Evolutionary conservation across 2,329 filamentous ascomycete species (phyloP), one percentile per base, ranked within the genome.

Genomic region (Exserohilum rostratum): DNA sequence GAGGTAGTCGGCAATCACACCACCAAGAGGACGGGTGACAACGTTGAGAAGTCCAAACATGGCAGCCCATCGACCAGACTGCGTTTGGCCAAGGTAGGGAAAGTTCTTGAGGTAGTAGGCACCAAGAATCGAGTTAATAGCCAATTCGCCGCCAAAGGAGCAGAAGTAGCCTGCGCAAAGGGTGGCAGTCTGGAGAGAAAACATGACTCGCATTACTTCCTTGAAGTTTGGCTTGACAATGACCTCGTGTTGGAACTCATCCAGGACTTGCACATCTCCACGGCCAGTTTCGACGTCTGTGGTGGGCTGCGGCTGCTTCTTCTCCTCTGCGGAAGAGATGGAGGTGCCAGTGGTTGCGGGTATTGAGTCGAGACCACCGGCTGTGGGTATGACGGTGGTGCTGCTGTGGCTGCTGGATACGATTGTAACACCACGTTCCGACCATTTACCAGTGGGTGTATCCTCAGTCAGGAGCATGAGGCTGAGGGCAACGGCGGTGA

Each of bases 401-500:
- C 78, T 76, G 64, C 84, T 80, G 12, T 75, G 74, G 43, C 76
- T 78, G 46, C 83, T 78, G 72, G 80, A 83, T 50, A 84, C 78
- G 1, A 83, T 80, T 58, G 81, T 83, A 38, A 84, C 77, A 46
- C 86, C 81, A 27, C 91, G 86, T 34, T 93, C 88, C 6, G 84
- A 83, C 92, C 92, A 96, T 61, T 85, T 87, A 30, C 93, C 92
- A 0, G 86, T 89, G 0, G 92, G 92, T 0, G 90, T 93, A 69
- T 97, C 92, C 1, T 90, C 86, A 67, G 90, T 93, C 12, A 90
- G 77, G 20, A 91, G 70, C 3, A 96, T 75, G 77, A 96, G 87
- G 13, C 80, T 77, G n/a, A 90, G 66, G 11, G 87, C 90, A 6
- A 87, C 85, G 20, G 75, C 68, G 11, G 88, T 80, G 71, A 93